phyloP scores from a whole-genome alignment of 768 basidiomycete genomes.

The Trametes gibbosa region DNA sequence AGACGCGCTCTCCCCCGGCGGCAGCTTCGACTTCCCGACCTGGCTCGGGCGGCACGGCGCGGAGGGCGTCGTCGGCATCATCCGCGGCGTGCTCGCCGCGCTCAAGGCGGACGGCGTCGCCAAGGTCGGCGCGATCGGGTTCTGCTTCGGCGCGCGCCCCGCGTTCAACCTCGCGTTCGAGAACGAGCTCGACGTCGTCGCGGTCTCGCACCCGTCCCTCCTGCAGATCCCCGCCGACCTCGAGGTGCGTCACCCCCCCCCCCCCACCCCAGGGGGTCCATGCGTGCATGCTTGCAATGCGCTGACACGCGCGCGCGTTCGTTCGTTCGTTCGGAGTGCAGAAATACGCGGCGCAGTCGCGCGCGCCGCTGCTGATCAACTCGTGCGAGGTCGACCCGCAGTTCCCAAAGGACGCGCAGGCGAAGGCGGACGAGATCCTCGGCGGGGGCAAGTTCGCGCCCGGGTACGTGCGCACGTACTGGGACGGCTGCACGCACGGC shows the following conservation, averaged over 20 bases:
- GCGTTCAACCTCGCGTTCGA: constrained; percentile 64
- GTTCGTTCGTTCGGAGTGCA: no score
- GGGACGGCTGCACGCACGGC: constrained; percentile 31
- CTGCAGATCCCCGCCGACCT: constrained; percentile 59
- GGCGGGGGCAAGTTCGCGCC: constrained; percentile 37
- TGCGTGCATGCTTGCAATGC: not conserved
- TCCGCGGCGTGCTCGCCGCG: constrained; percentile 55
- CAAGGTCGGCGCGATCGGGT: constrained; percentile 58
- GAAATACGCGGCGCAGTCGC: constrained; percentile 46
- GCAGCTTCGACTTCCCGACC: constrained; percentile 27
- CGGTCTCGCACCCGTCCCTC: constrained; percentile 61
- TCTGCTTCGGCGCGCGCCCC: constrained; percentile 67
- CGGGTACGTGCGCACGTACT: constrained; percentile 36
- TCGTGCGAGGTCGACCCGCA: constrained; percentile 50
- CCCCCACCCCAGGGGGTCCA: no score
- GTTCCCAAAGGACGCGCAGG: constrained; percentile 50
- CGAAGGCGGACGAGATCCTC: constrained; percentile 37
- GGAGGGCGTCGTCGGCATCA: constrained; percentile 29
- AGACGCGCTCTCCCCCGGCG: constrained; percentile 13
- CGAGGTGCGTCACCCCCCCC: constrained; percentile 50
- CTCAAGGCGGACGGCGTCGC: constrained; percentile 61
- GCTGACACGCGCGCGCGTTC: not conserved
- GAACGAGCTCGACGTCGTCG: constrained; percentile 45
- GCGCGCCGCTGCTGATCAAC: constrained; percentile 65
- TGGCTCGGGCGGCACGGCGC: constrained; percentile 38